Evolutionary conservation across 2,329 filamentous ascomycete genomes (phyloP).

Genomic region (Celoporthe dispersa): DNA sequence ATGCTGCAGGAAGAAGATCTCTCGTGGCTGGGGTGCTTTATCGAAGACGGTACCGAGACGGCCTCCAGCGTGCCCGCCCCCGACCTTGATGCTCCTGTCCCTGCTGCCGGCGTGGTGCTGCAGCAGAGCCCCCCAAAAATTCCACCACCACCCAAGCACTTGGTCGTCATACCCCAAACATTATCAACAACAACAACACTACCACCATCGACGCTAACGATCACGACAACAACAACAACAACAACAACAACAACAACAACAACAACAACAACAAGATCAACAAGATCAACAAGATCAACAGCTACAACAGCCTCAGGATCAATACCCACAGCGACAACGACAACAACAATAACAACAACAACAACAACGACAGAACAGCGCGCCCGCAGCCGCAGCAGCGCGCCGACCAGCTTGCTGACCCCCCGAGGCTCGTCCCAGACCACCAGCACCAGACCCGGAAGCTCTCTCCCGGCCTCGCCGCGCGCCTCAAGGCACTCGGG

Average conservation of each 20-base stretch:
- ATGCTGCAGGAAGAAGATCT: neutral
- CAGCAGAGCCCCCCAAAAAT: conserved; percentile 27
- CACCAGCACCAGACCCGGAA: conserved; percentile 50
- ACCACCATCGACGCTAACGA: conserved; percentile 30
- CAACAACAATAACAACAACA: conserved; percentile 32
- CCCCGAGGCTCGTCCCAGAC: conserved; percentile 35
- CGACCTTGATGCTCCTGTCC: neutral
- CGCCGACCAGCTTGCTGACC: conserved; percentile 27
- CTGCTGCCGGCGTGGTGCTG: neutral
- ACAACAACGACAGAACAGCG: conserved; percentile 22
- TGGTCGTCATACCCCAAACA: conserved; percentile 31
- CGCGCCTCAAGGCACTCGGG: conserved; percentile 67
- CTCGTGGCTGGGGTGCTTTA: conserved; percentile 41
- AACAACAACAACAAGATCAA: conserved; percentile 30
- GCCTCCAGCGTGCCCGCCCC: conserved; percentile 19
- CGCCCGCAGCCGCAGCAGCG: conserved; percentile 10
- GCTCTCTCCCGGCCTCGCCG: conserved; percentile 67
- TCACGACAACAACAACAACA: conserved; percentile 32
- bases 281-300: conserved; percentile 29
- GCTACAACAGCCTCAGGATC: conserved; percentile 25
- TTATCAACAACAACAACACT: conserved; percentile 30
- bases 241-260: conserved; percentile 30
- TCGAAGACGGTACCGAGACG: conserved; percentile 31
- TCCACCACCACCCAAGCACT: conserved; percentile 26
- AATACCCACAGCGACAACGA: conserved; percentile 22